Conservation (phyloP, 2,329 filamentous ascomycete species). For the Ascomycota sp. region DNA sequence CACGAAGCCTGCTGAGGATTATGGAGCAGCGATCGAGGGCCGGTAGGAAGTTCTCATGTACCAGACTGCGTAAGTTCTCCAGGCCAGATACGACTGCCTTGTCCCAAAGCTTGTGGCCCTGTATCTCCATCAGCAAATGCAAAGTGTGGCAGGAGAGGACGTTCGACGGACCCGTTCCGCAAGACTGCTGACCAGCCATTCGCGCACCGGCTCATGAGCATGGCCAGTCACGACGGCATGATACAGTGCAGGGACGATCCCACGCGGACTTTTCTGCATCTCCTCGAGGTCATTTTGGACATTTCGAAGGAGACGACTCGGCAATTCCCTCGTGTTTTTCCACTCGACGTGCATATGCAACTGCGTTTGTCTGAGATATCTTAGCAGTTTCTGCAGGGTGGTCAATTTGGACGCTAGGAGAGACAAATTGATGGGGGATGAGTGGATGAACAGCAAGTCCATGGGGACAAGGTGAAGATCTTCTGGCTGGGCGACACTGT, state of each 20-base stretch:
- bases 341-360: conserved; percentile 65
- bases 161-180: conserved; percentile 44
- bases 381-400: conserved; percentile 64
- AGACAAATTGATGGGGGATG: conserved; percentile 60
- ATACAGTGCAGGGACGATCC: conserved; percentile 57
- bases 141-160: background rate
- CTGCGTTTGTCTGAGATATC: conserved; percentile 68
- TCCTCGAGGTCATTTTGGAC: conserved; percentile 56
- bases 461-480: conserved; percentile 45
- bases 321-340: conserved; percentile 63
- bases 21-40: conserved; percentile 68
- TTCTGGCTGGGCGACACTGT: conserved; percentile 12
- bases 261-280: conserved; percentile 29
- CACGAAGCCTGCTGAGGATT: conserved; percentile 62
- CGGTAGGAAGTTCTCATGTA: conserved; percentile 77
- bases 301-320: conserved; percentile 54
- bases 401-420: conserved; percentile 74
- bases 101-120: conserved; percentile 92
- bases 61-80: conserved; percentile 52
- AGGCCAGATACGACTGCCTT: conserved; percentile 65
- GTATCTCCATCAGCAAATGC: conserved; percentile 3
- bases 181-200: conserved; percentile 76
- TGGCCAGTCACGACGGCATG: conserved; percentile 73
- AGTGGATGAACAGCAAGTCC: conserved; percentile 65
- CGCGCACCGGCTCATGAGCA: conserved; percentile 51